Evolutionary conservation across 169 alveolate genomes (phyloP), one percentile per base, ranked within the genome.

Genomic region (Perkinsus chesapeaki): DNA sequence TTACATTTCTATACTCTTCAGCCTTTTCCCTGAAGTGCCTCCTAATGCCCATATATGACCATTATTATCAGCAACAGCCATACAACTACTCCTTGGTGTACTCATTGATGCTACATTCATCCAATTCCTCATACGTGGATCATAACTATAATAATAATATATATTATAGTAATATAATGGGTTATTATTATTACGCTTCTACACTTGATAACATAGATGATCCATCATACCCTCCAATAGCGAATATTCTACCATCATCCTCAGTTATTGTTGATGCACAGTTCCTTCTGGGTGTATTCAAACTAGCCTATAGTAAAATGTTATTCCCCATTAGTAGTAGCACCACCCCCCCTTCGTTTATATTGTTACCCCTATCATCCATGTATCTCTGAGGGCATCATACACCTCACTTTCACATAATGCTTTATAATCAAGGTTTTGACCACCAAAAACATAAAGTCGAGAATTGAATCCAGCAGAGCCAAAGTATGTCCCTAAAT

Each of bases 371-470:
- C 94, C 95, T 39, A 95, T 93, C 93, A 93, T 95, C 99, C 99
- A 97, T 23, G 95, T 92, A 92, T 97, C 98, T 16, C 98, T 93
- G 91, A 97, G 95, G 34, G 98, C 93, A 94, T 97, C 99, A 95
- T 97, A 97, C 90, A 97, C 97, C 96, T 97, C 99, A 37, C 96
- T 96, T 92, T 97, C 99, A 93, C 98, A 97, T 39, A 97, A 95
- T 27, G 99, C 99, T 95, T 95, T 97, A 95, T 97, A 97, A 95
- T 97, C 98, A 93, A 97, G 94, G 93, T 97, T 97, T 94, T 97
- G 98, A 10, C 99, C 99, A 3, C 99, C 99, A 92, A 94, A 97
- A 37, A 96, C 98, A 93, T 96, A 97, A 91, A 97, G 91, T 43
- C 96, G 96, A 16, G 82, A 60, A 16, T 60, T 96, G 48, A 96